Base-by-base conservation (phyloP, 129 eudicot species). In the Saposhnikovia divaricata region DNA sequence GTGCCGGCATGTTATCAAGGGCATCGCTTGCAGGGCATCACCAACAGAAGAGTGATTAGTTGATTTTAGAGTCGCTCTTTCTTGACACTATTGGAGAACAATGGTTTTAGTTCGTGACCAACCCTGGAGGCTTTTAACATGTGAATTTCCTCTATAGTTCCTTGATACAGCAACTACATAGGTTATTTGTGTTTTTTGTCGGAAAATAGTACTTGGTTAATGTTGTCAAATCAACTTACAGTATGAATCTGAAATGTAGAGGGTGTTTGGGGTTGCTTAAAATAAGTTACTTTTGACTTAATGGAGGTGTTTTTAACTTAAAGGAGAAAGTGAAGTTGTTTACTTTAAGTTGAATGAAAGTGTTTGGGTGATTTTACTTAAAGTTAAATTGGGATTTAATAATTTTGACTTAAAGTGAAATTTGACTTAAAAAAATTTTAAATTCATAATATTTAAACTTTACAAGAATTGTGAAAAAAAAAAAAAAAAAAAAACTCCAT, bases 1-100 rank as follows among this genome's bases (percentile, higher is more conserved):
- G 63, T 94, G 98, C 78, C 88, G 96, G 48, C 96, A 94, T 42
- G 86, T 85, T 31, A 89, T 94, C 87, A 94, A 90, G 88, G 98
- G 98, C 74, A 79, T 94, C 85, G 85, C 89, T 72, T 78, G 80
- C 73, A 79, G 83, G 83, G 50, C 89, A 39, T 78, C 89, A 39
- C 84, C 89, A 31, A 80, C 84, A 34, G 97, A 92, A 83, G 89
- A 87, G 25, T 82, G 86, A 81, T 8, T 25, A 12, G 14, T 45
- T 79, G 69, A 53, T 81, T 14, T 55, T 2, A n/a, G 31, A 18
- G 77, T 65, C 27, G 21, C 70, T 28, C 7, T 43, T 4, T 80
- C 77, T 9, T 9, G 14, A 3, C 31, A 44, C 37, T 14, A 39
- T 46, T 77, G 14, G 39, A 21, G 38, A 42, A 21, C 38, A 18